Percentiles rank a stretch among this genome's conserved stretches.
Evolutionary conservation across 768 basidiomycete genomes (phyloP).

Genomic region (Daedalea quercina): DNA sequence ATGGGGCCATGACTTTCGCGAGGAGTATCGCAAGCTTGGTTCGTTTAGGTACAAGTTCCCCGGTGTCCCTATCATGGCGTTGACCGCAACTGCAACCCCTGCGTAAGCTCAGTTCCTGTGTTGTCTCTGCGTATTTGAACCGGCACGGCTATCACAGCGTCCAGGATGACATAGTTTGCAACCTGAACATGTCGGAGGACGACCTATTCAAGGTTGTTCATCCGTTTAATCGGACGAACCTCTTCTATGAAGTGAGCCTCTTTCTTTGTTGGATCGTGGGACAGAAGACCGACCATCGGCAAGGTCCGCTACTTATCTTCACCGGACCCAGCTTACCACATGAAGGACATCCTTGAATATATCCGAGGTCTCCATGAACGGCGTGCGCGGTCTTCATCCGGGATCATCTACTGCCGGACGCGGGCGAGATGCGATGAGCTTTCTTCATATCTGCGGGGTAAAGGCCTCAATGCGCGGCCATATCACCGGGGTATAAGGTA

Average conservation of each 20-base stretch:
- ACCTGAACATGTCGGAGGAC: slow-evolving; percentile 50
- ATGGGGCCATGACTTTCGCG: slow-evolving; percentile 81
- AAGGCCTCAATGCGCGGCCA: slow-evolving; percentile 59
- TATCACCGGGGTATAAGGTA: slow-evolving; percentile 73
- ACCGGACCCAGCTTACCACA: slow-evolving; percentile 45
- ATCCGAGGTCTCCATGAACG: slow-evolving; percentile 56
- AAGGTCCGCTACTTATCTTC: slow-evolving; percentile 60
- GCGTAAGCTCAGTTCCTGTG: slow-evolving; percentile 33
- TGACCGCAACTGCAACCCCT: slow-evolving; percentile 79
- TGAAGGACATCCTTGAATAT: slow-evolving; percentile 61
- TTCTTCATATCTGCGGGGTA: slow-evolving; percentile 53
- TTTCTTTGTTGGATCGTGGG: neutral
- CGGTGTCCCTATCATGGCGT: slow-evolving; percentile 77
- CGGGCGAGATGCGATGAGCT: slow-evolving; percentile 63
- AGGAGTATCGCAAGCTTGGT: slow-evolving; percentile 67
- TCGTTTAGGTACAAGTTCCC: slow-evolving; percentile 60
- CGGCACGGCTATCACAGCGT: slow-evolving; percentile 40
- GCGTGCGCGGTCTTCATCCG: slow-evolving; percentile 53
- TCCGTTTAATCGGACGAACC: slow-evolving; percentile 74
- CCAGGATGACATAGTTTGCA: slow-evolving; percentile 64
- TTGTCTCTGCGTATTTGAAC: neutral
- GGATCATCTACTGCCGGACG: slow-evolving; percentile 75
- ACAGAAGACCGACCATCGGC: neutral
- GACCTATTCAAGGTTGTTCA: slow-evolving; percentile 60
- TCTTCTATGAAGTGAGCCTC: slow-evolving; percentile 67